Base-by-base conservation (phyloP, 2,329 filamentous ascomycete species). In the Diaporthe citriasiana region DNA sequence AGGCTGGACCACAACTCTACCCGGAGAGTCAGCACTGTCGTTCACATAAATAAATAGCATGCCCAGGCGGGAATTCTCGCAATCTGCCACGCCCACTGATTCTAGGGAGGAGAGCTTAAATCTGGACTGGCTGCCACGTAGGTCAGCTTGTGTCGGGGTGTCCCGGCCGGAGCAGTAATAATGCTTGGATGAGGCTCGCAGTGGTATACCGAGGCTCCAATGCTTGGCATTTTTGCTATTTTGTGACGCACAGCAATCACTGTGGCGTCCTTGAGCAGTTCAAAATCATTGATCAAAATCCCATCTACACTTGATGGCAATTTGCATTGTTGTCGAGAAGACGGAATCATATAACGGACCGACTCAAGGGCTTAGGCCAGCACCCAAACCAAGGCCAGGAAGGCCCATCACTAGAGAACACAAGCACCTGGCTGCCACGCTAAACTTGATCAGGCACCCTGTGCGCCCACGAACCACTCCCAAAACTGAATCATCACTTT, bases 401-500 rank as follows among this genome's bases (percentile, higher is more conserved):
- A 45, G 25, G 42, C 12, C 19, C 42, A 25, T n/a, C 7, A 5
- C 6, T 15, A 47, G 59, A 63, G 59, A 30, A n/a, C 59, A 66
- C 30, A 25, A 5, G 4, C 30, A 51, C 30, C n/a, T 27, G 25
- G 33, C 47, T 22, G 12, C n/a, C 63, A 47, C 63, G 63, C 63
- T 68, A 68, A 68, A 53, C 63, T 40, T 19, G 33, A 68, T 68
- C n/a, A 27, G 63, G 63, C 57, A 27, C 63, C 25, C 30, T 66
- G 60, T 66, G 33, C 47, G 22, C 47, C n/a, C 33, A 12, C 15
- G 30, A 66, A 30, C 45, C 63, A 50, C 22, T 35, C 30, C 38
- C 45, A 53, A 68, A 68, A 68, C 38, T 53, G 63, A 68, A 68
- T 68, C 63, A 68, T 68, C 47, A 68, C 63, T 40, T 27, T 40